A percentile compares a stretch with the other conserved stretches of the same genome.
Conservation (phyloP, 2,329 filamentous ascomycete species). For the Xylaria sp. region DNA sequence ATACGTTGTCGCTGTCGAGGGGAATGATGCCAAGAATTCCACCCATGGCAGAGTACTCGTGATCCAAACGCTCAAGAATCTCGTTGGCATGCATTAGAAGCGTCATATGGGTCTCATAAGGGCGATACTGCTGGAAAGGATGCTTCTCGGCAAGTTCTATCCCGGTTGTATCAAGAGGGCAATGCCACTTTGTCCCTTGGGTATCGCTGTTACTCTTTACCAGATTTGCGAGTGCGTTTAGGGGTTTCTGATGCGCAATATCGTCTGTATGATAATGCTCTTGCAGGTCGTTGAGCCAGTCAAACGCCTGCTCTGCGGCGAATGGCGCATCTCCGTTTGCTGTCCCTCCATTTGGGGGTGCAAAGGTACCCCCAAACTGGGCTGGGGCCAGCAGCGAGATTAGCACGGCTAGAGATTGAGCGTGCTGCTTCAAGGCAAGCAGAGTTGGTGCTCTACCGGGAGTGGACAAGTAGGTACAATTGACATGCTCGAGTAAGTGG, state of each 20-base stretch:
- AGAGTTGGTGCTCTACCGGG: constrained; percentile 57
- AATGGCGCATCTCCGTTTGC: constrained; percentile 40
- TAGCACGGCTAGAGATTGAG: constrained; percentile 60
- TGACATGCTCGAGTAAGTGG: constrained; percentile 53
- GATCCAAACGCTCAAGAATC: constrained; percentile 64
- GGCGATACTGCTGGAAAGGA: constrained; percentile 35
- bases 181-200: constrained; percentile 50
- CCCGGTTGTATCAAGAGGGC: constrained; percentile 47
- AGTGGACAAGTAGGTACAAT: constrained; percentile 64
- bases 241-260: constrained; percentile 52
- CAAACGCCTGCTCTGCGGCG: constrained; percentile 55
- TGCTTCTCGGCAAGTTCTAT: constrained; percentile 31
- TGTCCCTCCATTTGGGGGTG: constrained; percentile 31
- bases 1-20: constrained; percentile 43
- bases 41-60: constrained; percentile 61
- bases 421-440: constrained; percentile 64
- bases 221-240: constrained; percentile 54
- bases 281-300: constrained; percentile 61
- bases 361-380: constrained; percentile 40
- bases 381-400: constrained; percentile 55
- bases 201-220: constrained; percentile 50
- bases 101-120: constrained; percentile 54
- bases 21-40: constrained; percentile 62
- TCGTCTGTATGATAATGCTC: constrained; percentile 56
- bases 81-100: constrained; percentile 64